These are phyloP conservation scores for Arthromyces matolae DNA, from an alignment of 768 basidiomycete species.

Conservation along the genomic window DNA sequence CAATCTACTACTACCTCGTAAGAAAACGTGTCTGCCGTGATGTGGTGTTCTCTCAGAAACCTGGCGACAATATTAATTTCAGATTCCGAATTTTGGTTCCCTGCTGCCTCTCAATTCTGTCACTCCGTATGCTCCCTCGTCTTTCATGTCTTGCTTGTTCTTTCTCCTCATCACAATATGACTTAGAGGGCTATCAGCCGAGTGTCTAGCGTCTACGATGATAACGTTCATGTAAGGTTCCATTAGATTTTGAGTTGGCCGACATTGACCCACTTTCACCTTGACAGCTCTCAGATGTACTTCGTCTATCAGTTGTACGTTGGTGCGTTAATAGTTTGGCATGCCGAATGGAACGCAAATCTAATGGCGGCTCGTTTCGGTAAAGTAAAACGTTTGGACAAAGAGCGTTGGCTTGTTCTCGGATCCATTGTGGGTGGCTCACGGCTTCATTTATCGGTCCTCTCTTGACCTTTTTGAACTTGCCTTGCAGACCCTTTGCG, in stretches of 20 bases:
- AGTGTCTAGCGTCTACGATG: conserved; percentile 39
- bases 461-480: no score
- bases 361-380: not conserved
- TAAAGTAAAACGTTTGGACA: conserved; percentile 26
- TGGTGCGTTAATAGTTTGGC: conserved; percentile 23
- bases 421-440: conserved; percentile 23
- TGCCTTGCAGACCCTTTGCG: conserved; percentile 24
- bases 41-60: not conserved
- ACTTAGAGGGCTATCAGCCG: conserved; percentile 35
- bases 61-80: not conserved
- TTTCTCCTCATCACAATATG: not conserved
- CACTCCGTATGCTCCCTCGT: conserved; percentile 32
- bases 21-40: not conserved
- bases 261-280: not conserved
- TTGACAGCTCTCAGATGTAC: conserved; percentile 21
- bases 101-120: conserved; percentile 33
- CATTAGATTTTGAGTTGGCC: no score
- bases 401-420: conserved; percentile 26
- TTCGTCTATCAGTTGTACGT: conserved; percentile 39
- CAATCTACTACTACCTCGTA: conserved; percentile 44
- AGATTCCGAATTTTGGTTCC: conserved; percentile 45
- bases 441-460: not conserved
- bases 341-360: not conserved
- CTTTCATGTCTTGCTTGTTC: not conserved
- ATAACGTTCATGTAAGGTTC: conserved; percentile 42